Conservation (phyloP, 805 yeast species). For the Starmerella vitae region DNA sequence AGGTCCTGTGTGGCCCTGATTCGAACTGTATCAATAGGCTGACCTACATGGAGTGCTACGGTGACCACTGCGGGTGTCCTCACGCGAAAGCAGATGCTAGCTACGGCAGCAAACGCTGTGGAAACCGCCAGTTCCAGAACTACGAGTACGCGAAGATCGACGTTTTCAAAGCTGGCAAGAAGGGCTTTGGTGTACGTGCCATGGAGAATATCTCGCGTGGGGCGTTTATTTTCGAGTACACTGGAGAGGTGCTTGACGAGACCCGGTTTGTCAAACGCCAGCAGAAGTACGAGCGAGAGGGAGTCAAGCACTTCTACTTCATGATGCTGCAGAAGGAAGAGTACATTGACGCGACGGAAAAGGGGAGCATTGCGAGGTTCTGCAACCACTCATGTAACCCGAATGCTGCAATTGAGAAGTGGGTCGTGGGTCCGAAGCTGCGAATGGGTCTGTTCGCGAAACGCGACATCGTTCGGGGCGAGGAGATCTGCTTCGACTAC, state of each 20-base stretch:
- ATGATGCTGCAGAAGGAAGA: conserved; percentile 92
- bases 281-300: conserved; percentile 45
- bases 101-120: conserved; percentile 33
- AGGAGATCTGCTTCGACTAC: conserved; percentile 84
- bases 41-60: conserved; percentile 82
- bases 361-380: conserved; percentile 80
- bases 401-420: conserved; percentile 86
- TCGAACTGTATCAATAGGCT: conserved; percentile 85
- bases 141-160: conserved; percentile 61
- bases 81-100: conserved; percentile 24
- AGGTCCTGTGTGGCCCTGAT: conserved; percentile 65
- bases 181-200: conserved; percentile 86
- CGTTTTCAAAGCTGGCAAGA: conserved; percentile 66
- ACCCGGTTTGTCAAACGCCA: conserved; percentile 57
- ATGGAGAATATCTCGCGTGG: conserved; percentile 42
- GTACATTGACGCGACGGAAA: conserved; percentile 85
- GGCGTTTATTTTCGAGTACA: conserved; percentile 77
- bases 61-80: conserved; percentile 61
- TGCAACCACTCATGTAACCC: conserved; percentile 94
- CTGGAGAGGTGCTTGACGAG: conserved; percentile 88
- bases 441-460: conserved; percentile 93
- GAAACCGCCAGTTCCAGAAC: conserved; percentile 77
- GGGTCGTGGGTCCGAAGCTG: conserved; percentile 86
- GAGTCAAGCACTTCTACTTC: conserved; percentile 74
- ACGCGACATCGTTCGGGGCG: conserved; percentile 56